phyloP scores from a whole-genome alignment of 352 stramenopile species.

The Pythium biforme region DNA sequence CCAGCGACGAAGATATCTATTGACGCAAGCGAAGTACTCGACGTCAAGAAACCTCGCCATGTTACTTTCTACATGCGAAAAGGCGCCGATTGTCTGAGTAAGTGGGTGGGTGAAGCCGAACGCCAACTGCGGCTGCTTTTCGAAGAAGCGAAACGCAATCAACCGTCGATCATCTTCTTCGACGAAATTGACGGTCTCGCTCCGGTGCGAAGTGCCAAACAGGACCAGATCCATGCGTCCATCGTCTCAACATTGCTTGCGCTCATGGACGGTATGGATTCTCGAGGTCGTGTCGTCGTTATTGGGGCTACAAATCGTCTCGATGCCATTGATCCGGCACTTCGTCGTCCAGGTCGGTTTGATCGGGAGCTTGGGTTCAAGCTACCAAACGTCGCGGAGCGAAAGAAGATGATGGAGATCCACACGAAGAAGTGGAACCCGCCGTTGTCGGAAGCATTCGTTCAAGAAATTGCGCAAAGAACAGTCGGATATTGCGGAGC shows the following conservation, averaged over 20 bases:
- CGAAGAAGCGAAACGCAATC: slow-evolving; percentile 86
- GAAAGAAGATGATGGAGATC: slow-evolving; percentile 87
- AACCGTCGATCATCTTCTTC: slow-evolving; percentile 95
- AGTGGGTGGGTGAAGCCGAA: slow-evolving; percentile 93
- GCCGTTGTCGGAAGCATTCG: slow-evolving; percentile 48
- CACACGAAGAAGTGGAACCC: slow-evolving; percentile 89
- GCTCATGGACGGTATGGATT: slow-evolving; percentile 91
- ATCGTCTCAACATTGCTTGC: slow-evolving; percentile 93
- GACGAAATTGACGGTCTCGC: slow-evolving; percentile 94
- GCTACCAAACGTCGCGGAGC: slow-evolving; percentile 78
- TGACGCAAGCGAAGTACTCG: slow-evolving; percentile 19
- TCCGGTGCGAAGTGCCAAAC: slow-evolving; percentile 89
- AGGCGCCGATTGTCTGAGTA: slow-evolving; percentile 88
- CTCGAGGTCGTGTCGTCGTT: slow-evolving; percentile 92
- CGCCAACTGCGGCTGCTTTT: slow-evolving; percentile 90
- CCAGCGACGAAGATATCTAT: slow-evolving; percentile 17
- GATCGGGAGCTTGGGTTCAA: slow-evolving; percentile 91
- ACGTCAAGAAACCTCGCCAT: slow-evolving; percentile 42
- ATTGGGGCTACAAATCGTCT: slow-evolving; percentile 98
- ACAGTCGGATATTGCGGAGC: slow-evolving; percentile 91
- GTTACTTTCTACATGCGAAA: slow-evolving; percentile 96
- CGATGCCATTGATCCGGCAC: slow-evolving; percentile 93
- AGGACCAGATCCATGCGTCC: slow-evolving; percentile 93
- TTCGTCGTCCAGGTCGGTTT: slow-evolving; percentile 93
- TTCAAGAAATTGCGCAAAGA: slow-evolving; percentile 76